Conservation (phyloP, 805 yeast species). For the Candida maesae region DNA sequence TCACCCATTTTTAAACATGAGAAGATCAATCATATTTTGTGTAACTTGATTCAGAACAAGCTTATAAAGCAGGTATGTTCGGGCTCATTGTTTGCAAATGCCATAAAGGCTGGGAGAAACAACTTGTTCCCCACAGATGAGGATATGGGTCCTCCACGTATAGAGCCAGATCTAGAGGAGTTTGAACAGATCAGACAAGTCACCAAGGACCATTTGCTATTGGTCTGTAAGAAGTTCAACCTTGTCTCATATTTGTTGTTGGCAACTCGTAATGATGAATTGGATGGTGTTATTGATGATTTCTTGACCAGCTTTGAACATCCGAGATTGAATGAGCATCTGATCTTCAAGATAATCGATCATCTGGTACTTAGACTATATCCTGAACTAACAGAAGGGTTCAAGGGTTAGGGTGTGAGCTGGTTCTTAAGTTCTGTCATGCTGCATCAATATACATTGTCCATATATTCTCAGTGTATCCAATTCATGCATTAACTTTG, state of each 20-base stretch:
- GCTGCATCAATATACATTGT: no score
- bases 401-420: neutral
- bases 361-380: slow-evolving; percentile 35
- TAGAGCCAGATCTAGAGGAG: slow-evolving; percentile 39
- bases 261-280: slow-evolving; percentile 20
- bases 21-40: slow-evolving; percentile 18
- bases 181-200: slow-evolving; percentile 29
- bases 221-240: slow-evolving; percentile 18
- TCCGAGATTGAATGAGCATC: slow-evolving; percentile 39
- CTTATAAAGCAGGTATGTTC: slow-evolving; percentile 16
- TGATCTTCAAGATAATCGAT: slow-evolving; percentile 41
- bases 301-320: slow-evolving; percentile 35
- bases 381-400: slow-evolving; percentile 33
- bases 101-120: slow-evolving; percentile 31
- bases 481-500: no score
- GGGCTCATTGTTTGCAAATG: slow-evolving; percentile 17
- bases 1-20: slow-evolving; percentile 14
- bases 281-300: slow-evolving; percentile 25
- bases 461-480: no score
- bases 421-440: no score
- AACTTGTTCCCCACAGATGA: slow-evolving; percentile 47
- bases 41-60: slow-evolving; percentile 21
- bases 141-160: slow-evolving; percentile 45
- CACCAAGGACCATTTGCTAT: slow-evolving; percentile 27
- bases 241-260: slow-evolving; percentile 21